phyloP scores from a whole-genome alignment of 164 flowering plant species.

The Cinnamomum chago region DNA sequence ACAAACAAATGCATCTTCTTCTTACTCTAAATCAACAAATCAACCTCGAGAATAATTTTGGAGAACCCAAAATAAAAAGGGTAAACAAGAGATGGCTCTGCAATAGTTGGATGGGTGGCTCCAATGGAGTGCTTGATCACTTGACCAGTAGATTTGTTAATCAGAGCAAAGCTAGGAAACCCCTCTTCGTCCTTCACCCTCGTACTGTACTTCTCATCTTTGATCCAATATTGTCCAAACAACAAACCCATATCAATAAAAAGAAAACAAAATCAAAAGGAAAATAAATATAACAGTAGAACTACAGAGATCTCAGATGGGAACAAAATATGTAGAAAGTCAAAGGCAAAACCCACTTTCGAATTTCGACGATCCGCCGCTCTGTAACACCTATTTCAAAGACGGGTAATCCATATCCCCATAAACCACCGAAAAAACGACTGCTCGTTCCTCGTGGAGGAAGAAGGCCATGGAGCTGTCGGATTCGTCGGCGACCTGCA shows the following conservation, averaged over 20 bases:
- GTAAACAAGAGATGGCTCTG: too few relatives aligned
- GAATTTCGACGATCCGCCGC: constrained; percentile 27
- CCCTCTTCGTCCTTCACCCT: constrained; percentile 72
- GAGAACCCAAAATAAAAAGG: too few relatives aligned
- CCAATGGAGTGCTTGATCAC: constrained; percentile 69
- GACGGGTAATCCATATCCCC: constrained; percentile 66
- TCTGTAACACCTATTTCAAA: constrained; percentile 49
- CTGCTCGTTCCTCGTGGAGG: constrained; percentile 45
- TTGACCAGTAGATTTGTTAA: constrained; percentile 66
- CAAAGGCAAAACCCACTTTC: constrained; percentile 20
- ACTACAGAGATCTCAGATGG: not conserved
- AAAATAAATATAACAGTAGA: not conserved
- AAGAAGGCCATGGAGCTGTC: too few relatives aligned
- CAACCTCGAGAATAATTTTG: too few relatives aligned
- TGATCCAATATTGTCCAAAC: constrained; percentile 58
- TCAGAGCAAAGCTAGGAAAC: constrained; percentile 52
- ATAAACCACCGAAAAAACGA: constrained; percentile 58
- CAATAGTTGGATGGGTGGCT: constrained; percentile 35
- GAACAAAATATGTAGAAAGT: not conserved
- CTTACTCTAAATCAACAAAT: too few relatives aligned
- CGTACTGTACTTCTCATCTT: constrained; percentile 68
- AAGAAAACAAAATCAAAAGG: not conserved
- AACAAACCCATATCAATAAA: not conserved
- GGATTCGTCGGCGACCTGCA: too few relatives aligned
- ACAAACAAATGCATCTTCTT: too few relatives aligned